Percentiles rank a stretch among this genome's conserved stretches.
phyloP scores from a whole-genome alignment of 352 stramenopile species.

The Phytopythium litorale region DNA sequence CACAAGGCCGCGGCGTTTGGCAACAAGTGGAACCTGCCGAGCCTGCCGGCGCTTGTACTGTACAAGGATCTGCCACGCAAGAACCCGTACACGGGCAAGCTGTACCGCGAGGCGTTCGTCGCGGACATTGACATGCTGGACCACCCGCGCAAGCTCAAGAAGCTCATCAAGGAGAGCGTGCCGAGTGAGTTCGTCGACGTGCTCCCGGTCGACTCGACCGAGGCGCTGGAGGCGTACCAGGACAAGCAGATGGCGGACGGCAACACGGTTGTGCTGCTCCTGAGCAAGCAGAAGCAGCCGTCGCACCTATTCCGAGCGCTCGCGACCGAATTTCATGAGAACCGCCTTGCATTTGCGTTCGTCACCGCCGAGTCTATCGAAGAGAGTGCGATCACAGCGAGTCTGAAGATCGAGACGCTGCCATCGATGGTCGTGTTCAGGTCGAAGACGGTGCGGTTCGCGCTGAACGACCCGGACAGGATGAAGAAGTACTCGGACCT shows the following conservation, averaged over 20 bases:
- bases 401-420: slow-evolving; percentile 31
- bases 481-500: slow-evolving; percentile 56
- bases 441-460: slow-evolving; percentile 26
- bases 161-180: slow-evolving; percentile 57
- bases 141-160: slow-evolving; percentile 51
- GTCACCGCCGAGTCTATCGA: slow-evolving; percentile 31
- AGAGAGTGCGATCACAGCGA: slow-evolving; percentile 22
- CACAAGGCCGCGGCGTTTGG: slow-evolving; percentile 25
- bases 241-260: slow-evolving; percentile 9
- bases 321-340: slow-evolving; percentile 48
- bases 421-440: slow-evolving; percentile 45
- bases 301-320: slow-evolving; percentile 59
- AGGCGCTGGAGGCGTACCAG: slow-evolving; percentile 22
- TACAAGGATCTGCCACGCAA: slow-evolving; percentile 58
- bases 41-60: slow-evolving; percentile 46
- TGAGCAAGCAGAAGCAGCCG: slow-evolving; percentile 62
- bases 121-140: slow-evolving; percentile 31
- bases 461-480: slow-evolving; percentile 29
- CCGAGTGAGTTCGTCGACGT: slow-evolving; percentile 46
- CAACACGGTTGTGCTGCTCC: slow-evolving; percentile 36
- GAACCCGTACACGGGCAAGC: slow-evolving; percentile 71
- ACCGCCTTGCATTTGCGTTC: slow-evolving; percentile 51
- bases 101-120: slow-evolving; percentile 48
- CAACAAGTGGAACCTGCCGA: slow-evolving; percentile 53
- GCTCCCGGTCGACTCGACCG: slow-evolving; percentile 10